phyloP scores from a whole-genome alignment of 345 rosid species.

The Salix viminalis region DNA sequence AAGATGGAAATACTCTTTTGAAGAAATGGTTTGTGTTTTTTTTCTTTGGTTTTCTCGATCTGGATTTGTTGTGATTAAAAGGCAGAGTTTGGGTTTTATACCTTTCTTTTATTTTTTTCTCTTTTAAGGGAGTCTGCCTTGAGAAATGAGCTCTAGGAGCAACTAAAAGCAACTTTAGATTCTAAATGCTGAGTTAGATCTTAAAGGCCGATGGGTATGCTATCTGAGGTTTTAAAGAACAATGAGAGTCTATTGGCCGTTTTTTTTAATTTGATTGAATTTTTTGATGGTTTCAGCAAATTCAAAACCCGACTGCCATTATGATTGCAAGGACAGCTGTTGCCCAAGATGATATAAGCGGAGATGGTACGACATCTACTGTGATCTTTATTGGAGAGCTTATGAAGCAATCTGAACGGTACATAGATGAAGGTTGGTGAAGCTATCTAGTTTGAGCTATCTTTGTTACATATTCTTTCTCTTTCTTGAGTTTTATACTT shows the following conservation, averaged over 20 bases:
- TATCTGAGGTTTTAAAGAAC: background rate
- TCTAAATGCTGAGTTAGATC: background rate
- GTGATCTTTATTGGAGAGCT: conserved; percentile 96
- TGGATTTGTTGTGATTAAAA: background rate
- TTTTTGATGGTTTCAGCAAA: conserved; percentile 63
- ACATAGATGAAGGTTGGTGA: conserved; percentile 79
- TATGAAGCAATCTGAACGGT: conserved; percentile 96
- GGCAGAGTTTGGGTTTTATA: background rate
- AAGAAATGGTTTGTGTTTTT: conserved; percentile 67
- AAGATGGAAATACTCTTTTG: conserved; percentile 92
- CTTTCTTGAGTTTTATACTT: background rate
- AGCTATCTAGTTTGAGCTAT: background rate
- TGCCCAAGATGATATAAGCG: conserved; percentile 96
- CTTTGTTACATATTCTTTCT: background rate
- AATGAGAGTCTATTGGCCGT: background rate
- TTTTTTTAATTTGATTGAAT: background rate
- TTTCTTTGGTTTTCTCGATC: conserved; percentile 18
- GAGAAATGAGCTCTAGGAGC: background rate
- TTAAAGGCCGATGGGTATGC: background rate
- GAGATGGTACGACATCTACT: conserved; percentile 96
- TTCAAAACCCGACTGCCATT: conserved; percentile 95
- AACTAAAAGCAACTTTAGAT: background rate
- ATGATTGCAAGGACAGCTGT: conserved; percentile 99
- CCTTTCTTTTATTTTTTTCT: background rate
- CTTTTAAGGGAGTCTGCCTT: background rate